A percentile compares a stretch with the other conserved stretches of the same genome.
Evolutionary conservation across 345 rosid species (phyloP).

Genomic region (Brassica cretica): DNA sequence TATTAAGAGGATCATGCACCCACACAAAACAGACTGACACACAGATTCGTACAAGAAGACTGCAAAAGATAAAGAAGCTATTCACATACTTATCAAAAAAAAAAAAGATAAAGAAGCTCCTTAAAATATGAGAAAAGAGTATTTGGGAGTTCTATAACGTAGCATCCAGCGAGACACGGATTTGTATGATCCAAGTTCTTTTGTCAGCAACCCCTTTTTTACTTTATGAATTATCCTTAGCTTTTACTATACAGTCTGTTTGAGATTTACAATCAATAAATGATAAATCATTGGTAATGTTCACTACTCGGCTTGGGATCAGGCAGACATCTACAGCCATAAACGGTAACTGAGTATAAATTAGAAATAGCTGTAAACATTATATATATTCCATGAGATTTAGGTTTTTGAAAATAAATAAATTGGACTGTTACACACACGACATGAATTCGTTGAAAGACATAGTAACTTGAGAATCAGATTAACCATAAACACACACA

Average conservation of each 20-base stretch:
- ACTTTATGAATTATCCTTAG: slow-evolving; percentile 30
- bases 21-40: slow-evolving; percentile 35
- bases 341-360: neutral
- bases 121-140: slow-evolving; percentile 30
- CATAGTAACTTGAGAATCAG: slow-evolving; percentile 21
- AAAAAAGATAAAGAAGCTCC: slow-evolving; percentile 40
- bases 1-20: slow-evolving; percentile 28
- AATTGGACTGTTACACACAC: slow-evolving; percentile 28
- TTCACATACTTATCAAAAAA: too few species aligned
- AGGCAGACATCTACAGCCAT: neutral
- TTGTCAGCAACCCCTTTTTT: slow-evolving; percentile 25
- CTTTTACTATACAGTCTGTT: neutral
- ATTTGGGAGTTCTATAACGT: slow-evolving; percentile 10
- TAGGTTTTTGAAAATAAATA: neutral
- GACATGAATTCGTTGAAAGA: neutral
- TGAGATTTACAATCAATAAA: neutral
- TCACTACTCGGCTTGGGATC: slow-evolving; percentile 8
- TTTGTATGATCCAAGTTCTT: slow-evolving; percentile 21
- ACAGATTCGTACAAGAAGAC: slow-evolving; percentile 29
- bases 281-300: neutral
- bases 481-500: slow-evolving; percentile 28
- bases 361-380: neutral
- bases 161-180: slow-evolving; percentile 26
- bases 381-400: neutral
- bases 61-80: too few species aligned